Base-by-base conservation (phyloP, 371 early-diverging fungal genomes). In the Syncephalastrum sp. region DNA sequence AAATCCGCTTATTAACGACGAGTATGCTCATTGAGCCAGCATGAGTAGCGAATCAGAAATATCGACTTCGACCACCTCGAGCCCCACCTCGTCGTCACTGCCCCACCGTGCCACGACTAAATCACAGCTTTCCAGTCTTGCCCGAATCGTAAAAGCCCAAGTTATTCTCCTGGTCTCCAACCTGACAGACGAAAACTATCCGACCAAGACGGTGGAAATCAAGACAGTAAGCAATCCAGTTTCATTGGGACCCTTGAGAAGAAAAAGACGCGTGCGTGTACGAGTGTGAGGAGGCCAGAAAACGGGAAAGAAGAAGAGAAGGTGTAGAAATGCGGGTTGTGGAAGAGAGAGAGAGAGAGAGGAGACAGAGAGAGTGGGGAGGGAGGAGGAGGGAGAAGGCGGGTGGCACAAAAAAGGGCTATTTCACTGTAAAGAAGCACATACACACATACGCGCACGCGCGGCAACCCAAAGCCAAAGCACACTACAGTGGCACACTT, bases 81-180 rank as follows among this genome's bases (percentile, higher is more conserved):
- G 57, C 46, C 67, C 65, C 38, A 65, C 54, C 51, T 61, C 61
- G 42, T 60, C 59, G 33, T 50, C 61, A 19, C 38, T 58, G 24
- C 47, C 62, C 29, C 48, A 62, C 42, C 63, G 57, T 17, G 41
- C 57, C 19, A 51, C 72, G 45, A 52, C 68, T 5, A 67, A 69
- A 54, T 54, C 67, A 14, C 72, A 73, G 51, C 61, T 68, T 54
- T 59, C 75, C 23, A 77, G 77, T 63, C 74, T 86, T 64, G 60
- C 68, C 56, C 82, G 80, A 21, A 84, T 84, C 46, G 81, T 82
- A 42, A 86, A 83, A 66, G 87, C 87, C 45, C 87, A 86, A 69
- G 70, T 82, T 47, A 71, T 67, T 47, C 64, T 86, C 52, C 72
- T 84, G 29, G 67, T 83, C 54, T 75, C 82, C 24, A 81, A 72